A percentile compares a stretch with the other conserved stretches of the same genome.
Conservation (phyloP, 768 basidiomycete genomes). For the Pleurotus giganteus region DNA sequence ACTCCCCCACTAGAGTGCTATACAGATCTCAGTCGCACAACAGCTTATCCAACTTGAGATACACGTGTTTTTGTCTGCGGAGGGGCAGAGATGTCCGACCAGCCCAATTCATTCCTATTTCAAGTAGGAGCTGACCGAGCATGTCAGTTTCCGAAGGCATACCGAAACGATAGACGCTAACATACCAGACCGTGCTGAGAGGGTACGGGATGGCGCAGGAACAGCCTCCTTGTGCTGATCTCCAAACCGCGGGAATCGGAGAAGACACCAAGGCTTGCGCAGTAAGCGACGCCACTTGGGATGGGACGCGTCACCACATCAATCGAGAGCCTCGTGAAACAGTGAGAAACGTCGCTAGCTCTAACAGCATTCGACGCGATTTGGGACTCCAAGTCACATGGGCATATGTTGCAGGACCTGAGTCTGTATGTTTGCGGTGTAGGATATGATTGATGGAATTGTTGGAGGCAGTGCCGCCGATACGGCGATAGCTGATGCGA, state of each 20-base stretch:
- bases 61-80: conserved; percentile 4
- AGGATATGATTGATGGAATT: too few species aligned
- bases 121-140: not conserved
- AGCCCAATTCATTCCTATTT: not conserved
- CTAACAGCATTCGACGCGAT: not conserved
- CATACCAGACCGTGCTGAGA: not conserved
- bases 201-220: not conserved
- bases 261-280: not conserved
- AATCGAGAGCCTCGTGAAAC: not conserved
- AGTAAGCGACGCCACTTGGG: not conserved
- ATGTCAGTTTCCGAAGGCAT: not conserved
- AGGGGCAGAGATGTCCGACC: not conserved
- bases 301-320: not conserved
- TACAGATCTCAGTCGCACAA: not conserved
- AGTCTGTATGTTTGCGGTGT: not conserved
- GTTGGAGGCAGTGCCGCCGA: too few species aligned
- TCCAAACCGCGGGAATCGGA: conserved; percentile 7
- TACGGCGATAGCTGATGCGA: too few species aligned
- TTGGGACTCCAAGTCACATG: not conserved
- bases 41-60: not conserved
- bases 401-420: not conserved
- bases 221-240: not conserved
- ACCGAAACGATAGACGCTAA: not conserved
- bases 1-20: not conserved
- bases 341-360: not conserved